phyloP scores from a whole-genome alignment of 257 asterid genomes.

The Gynochthodes officinalis region DNA sequence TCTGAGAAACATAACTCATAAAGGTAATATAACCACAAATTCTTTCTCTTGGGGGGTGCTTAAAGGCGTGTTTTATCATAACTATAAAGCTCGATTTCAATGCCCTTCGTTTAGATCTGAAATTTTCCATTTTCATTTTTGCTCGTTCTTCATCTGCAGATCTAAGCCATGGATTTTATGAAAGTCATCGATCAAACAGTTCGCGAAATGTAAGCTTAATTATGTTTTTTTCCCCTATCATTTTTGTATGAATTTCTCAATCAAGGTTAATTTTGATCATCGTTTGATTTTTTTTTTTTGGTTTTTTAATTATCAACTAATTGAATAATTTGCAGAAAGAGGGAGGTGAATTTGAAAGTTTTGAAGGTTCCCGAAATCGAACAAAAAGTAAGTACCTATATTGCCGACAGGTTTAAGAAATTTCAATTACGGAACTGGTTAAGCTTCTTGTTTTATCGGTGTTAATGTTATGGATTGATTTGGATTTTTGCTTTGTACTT shows the following conservation, averaged over 20 bases:
- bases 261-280: background rate
- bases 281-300: background rate
- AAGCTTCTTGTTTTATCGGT: background rate
- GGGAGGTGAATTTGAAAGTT: slow-evolving; percentile 97
- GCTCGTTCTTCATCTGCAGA: slow-evolving; percentile 30
- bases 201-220: slow-evolving; percentile 73
- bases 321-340: slow-evolving; percentile 55
- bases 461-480: background rate
- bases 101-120: slow-evolving; percentile 12
- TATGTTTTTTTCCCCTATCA: slow-evolving; percentile 9
- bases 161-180: slow-evolving; percentile 88
- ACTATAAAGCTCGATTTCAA: background rate
- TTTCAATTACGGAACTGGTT: slow-evolving; percentile 1
- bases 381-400: slow-evolving; percentile 57
- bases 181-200: slow-evolving; percentile 96
- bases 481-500: background rate
- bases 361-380: slow-evolving; percentile 95
- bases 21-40: background rate
- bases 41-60: too few relatives aligned
- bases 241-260: slow-evolving; percentile 2
- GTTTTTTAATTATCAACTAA: background rate
- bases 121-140: slow-evolving; percentile 6
- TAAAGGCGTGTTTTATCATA: slow-evolving; percentile 6
- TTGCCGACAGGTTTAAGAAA: background rate
- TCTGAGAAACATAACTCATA: too few relatives aligned